These are phyloP conservation scores for Sesbania bispinosa DNA, from an alignment of 306 rosid genomes.

Conservation along the genomic window DNA sequence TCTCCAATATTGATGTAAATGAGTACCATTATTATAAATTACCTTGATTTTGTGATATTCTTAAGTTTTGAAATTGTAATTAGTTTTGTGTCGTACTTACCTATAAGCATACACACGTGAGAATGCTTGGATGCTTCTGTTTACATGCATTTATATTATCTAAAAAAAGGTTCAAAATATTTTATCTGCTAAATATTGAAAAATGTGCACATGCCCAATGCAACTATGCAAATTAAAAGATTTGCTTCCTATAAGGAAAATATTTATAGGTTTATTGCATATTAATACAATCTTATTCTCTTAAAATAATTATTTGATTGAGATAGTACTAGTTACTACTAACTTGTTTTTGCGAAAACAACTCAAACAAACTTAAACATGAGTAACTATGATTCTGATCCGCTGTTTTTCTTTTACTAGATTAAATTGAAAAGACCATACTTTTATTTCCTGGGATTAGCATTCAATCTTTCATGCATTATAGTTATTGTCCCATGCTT, in stretches of 20 bases:
- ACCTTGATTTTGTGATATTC: conserved; percentile 1
- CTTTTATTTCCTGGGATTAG: not conserved
- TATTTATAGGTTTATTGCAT: not conserved
- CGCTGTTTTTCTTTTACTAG: not conserved
- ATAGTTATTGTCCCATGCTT: not conserved
- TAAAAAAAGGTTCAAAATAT: not conserved
- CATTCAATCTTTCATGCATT: not conserved
- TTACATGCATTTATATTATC: not conserved
- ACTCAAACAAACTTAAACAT: not conserved
- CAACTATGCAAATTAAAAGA: not conserved
- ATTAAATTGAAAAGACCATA: not conserved
- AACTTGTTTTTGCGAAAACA: not conserved
- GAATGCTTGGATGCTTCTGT: not conserved
- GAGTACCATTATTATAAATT: not conserved
- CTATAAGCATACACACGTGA: not conserved
- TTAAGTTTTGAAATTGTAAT: not conserved
- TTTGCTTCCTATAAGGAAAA: not conserved
- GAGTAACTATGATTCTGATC: not conserved
- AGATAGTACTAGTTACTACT: not conserved
- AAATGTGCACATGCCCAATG: not conserved
- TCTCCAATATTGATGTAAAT: conserved; percentile 5
- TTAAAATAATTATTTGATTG: not conserved
- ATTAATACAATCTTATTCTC: not conserved
- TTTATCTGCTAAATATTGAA: not conserved
- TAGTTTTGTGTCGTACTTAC: not conserved